A percentile compares a stretch with the other conserved stretches of the same genome.
Conservation (phyloP, 2,329 filamentous ascomycete species). For the Scedosporium dehoogii region DNA sequence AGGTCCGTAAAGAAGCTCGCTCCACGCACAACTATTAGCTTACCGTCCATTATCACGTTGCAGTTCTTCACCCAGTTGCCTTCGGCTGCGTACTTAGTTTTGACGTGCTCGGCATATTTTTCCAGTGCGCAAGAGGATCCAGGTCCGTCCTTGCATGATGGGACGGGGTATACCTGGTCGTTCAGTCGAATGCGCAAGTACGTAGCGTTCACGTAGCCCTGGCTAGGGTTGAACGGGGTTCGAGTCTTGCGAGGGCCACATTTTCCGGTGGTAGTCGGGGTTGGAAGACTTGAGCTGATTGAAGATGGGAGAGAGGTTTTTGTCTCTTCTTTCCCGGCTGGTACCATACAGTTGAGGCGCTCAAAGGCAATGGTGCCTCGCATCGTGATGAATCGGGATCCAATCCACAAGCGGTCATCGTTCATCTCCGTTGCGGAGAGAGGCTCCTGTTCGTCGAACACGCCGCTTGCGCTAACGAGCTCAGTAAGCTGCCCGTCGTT, state of each 20-base stretch:
- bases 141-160: constrained; percentile 43
- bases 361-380: constrained; percentile 57
- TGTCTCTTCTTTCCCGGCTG: constrained; percentile 2
- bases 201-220: constrained; percentile 5
- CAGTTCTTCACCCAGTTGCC: constrained; percentile 40
- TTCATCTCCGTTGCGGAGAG: constrained; percentile 38
- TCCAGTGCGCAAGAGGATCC: constrained; percentile 40
- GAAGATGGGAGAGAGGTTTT: neutral
- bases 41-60: constrained; percentile 30
- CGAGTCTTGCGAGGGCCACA: constrained; percentile 7
- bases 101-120: constrained; percentile 33
- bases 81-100: constrained; percentile 32
- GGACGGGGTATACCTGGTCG: constrained; percentile 51
- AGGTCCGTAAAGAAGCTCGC: constrained; percentile 41
- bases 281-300: constrained; percentile 4
- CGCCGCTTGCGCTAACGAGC: constrained; percentile 46
- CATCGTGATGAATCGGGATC: constrained; percentile 50
- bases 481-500: constrained; percentile 59
- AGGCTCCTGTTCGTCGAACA: constrained; percentile 46
- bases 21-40: constrained; percentile 30
- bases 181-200: constrained; percentile 51
- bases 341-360: constrained; percentile 40
- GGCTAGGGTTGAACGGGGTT: neutral
- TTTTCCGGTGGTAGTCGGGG: constrained; percentile 6
- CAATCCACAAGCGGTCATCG: constrained; percentile 39